Evolutionary conservation across 805 yeast genomes (phyloP).

Genomic region (Zygotorulaspora danielsina): DNA sequence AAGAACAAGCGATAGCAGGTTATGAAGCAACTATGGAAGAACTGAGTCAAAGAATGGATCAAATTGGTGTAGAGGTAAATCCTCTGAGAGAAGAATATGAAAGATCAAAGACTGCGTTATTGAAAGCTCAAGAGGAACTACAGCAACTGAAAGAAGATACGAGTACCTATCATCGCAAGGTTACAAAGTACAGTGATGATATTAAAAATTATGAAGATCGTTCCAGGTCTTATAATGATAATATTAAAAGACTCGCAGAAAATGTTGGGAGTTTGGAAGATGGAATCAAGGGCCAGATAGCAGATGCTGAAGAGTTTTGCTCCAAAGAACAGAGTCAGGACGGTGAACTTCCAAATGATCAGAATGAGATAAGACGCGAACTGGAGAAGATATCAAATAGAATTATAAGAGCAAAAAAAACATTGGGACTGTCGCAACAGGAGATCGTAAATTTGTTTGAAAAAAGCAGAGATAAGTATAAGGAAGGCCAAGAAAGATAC

Average conservation of each 20-base stretch:
- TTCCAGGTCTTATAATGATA: constrained; percentile 15
- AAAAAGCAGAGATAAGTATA: constrained; percentile 41
- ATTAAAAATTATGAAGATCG: constrained; percentile 24
- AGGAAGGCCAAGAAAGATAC: constrained; percentile 41
- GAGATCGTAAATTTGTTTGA: constrained; percentile 49
- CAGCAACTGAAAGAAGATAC: constrained; percentile 19
- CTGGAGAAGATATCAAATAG: constrained; percentile 43
- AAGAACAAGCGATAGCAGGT: constrained; percentile 25
- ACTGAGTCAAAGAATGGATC: constrained; percentile 21
- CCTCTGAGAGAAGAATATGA: constrained; percentile 20
- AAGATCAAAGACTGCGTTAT: constrained; percentile 14
- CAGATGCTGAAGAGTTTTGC: constrained; percentile 42
- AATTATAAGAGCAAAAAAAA: constrained; percentile 49
- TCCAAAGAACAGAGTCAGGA: constrained; percentile 43
- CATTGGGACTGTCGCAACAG: constrained; percentile 53
- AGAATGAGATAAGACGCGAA: constrained; percentile 48
- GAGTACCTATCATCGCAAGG: constrained; percentile 15
- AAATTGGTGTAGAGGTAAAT: constrained; percentile 17
- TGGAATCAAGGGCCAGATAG: constrained; percentile 28
- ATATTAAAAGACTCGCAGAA: constrained; percentile 24
- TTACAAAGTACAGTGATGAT: constrained; percentile 27
- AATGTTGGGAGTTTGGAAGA: constrained; percentile 30
- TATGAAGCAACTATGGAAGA: constrained; percentile 28
- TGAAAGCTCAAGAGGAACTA: constrained; percentile 12
- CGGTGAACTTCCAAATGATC: constrained; percentile 39